phyloP scores from a whole-genome alignment of 495 filamentous ascomycete genomes.

The Pseudevernia furfuracea region DNA sequence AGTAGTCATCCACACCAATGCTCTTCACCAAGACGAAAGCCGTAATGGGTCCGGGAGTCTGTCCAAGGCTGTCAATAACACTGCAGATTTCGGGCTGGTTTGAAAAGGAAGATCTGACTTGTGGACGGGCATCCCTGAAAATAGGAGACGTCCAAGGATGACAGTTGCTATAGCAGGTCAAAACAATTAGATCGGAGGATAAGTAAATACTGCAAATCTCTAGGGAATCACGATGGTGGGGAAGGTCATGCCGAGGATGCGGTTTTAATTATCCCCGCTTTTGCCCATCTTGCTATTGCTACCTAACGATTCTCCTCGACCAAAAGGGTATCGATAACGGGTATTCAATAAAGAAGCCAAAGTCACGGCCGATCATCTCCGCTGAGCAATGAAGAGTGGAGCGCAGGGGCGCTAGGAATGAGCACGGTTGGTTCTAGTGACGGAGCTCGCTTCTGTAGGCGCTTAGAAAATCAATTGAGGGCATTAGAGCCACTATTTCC shows the following conservation, averaged over 20 bases:
- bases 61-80: background rate
- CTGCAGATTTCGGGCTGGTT: background rate
- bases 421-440: too few species aligned
- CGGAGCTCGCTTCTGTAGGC: background rate
- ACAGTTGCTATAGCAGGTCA: background rate
- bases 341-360: too few species aligned
- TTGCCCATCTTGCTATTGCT: too few species aligned
- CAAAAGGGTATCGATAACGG: too few species aligned
- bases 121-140: too few species aligned
- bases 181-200: background rate
- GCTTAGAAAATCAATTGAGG: background rate
- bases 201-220: background rate
- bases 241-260: background rate
- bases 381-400: background rate
- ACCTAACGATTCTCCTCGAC: too few species aligned
- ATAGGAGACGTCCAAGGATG: background rate
- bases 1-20: background rate
- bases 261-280: too few species aligned
- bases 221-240: background rate
- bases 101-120: background rate
- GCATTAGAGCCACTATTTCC: background rate
- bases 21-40: background rate
- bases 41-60: background rate
- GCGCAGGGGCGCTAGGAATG: background rate
- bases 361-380: background rate